Evolutionary conservation across 192 early-diverging fungal genomes (phyloP), one percentile per base, ranked within the genome.

Genomic region (Allomyces javanicus): DNA sequence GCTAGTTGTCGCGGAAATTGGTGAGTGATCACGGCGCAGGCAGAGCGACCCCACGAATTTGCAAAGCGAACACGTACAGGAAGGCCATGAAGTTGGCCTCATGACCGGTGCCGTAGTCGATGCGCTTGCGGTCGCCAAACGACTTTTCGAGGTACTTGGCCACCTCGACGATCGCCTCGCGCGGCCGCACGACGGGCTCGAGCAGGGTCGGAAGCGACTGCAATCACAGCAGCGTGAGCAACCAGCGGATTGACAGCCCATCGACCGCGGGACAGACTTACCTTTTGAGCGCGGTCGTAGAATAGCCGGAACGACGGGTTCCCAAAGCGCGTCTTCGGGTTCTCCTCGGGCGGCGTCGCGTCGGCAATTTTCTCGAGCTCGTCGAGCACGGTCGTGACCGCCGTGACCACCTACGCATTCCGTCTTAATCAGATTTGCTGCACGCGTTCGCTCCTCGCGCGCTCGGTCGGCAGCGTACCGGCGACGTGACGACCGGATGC

Each of bases 21-120:
- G 33, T 40, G 33, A 40, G 33, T 3, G 33, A 40, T 40, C 26
- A 26, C 26, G 26, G 33, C 33, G 7, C 33, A 3, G 4, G 33
- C 33, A 40, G 4, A 26, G 33, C 7, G 33, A 40, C 7, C 33
- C 7, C 33, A 40, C 33, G 33, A 40, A 40, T 0, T 40, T 3
- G 33, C 7, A 9, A 9, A 40, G 4, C 4, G 33, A 3, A 40
- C 14, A 75, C 77, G 75, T 81, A 84, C 66, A 98, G 76, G 72
- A 89, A 94, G 9, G 83, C 84, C 58, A 93, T 78, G 65, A 98
- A 96, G 67, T 88, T 91, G 9, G 88, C 85, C 77, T 98, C 95
- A 67, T 98, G 95, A 10, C 95, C 93, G 6, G 93, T 94, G 25
- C 96, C 96, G 78, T 96, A 98, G 77, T 98, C 96, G 66, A 96